Evolutionary conservation across 1,139 yeast genomes (phyloP).

Genomic region (Lodderomyces theae): DNA sequence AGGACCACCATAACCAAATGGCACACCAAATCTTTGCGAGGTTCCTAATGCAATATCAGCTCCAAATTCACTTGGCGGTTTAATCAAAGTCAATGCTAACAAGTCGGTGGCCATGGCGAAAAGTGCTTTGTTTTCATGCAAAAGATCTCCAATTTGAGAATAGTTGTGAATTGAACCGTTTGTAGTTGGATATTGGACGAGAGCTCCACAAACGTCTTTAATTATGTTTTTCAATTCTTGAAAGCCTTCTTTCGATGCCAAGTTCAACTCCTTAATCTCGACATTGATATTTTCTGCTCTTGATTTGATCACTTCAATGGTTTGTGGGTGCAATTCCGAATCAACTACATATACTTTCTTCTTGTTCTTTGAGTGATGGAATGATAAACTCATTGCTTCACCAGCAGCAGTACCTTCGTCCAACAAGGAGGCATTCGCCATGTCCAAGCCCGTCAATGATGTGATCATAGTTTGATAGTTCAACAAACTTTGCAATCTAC

Average conservation of each 20-base stretch:
- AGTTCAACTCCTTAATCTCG: constrained; percentile 58
- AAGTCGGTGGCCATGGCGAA: constrained; percentile 87
- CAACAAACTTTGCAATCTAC: constrained; percentile 83
- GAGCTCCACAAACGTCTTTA: constrained; percentile 66
- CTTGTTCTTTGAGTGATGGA: constrained; percentile 65
- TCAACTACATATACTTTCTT: constrained; percentile 71
- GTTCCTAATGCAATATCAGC: constrained; percentile 94
- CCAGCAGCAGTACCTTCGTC: constrained; percentile 99
- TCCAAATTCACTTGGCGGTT: constrained; percentile 80
- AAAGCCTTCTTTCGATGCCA: constrained; percentile 49
- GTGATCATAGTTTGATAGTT: constrained; percentile 88
- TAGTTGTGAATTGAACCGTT: constrained; percentile 68
- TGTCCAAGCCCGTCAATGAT: constrained; percentile 86
- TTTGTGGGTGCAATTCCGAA: constrained; percentile 77
- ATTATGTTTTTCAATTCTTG: constrained; percentile 33
- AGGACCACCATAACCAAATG: constrained; percentile 97
- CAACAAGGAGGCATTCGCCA: constrained; percentile 89
- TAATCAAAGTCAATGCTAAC: constrained; percentile 78
- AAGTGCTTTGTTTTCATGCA: constrained; percentile 72
- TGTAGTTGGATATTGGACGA: constrained; percentile 89
- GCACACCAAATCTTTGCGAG: constrained; percentile 95
- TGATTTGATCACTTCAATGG: constrained; percentile 71
- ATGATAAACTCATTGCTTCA: constrained; percentile 90
- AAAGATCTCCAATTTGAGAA: constrained; percentile 54
- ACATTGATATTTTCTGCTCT: constrained; percentile 78